A percentile compares a stretch with the other conserved stretches of the same genome.
Conservation (phyloP, 1,284 basidiomycete species). For the Caloboletus inedulis region DNA sequence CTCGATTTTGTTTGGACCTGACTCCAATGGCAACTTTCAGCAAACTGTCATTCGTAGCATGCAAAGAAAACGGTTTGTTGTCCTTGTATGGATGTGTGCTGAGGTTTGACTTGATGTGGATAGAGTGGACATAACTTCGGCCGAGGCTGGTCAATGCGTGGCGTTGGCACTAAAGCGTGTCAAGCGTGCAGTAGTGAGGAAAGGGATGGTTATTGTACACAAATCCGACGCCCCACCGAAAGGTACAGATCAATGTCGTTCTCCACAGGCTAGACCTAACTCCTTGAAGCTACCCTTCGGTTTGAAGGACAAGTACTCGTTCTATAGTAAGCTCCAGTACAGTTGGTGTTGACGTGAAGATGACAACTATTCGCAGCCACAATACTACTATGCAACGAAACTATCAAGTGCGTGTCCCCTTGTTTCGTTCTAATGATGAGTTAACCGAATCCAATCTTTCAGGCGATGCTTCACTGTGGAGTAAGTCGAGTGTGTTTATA, state of each 20-base stretch:
- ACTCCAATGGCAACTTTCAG: slow-evolving; percentile 88
- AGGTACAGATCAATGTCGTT: slow-evolving; percentile 39
- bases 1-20: slow-evolving; percentile 84
- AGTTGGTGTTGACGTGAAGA: neutral
- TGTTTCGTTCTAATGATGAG: neutral
- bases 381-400: slow-evolving; percentile 89
- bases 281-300: slow-evolving; percentile 57
- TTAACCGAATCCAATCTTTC: slow-evolving; percentile 18
- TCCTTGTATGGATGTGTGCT: neutral
- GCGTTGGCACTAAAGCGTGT: slow-evolving; percentile 92
- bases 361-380: slow-evolving; percentile 54
- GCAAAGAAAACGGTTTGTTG: slow-evolving; percentile 80
- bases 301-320: slow-evolving; percentile 88
- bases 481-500: slow-evolving; percentile 40
- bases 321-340: slow-evolving; percentile 56
- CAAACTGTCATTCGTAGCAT: slow-evolving; percentile 86
- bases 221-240: slow-evolving; percentile 76
- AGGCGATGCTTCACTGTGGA: slow-evolving; percentile 85
- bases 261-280: neutral
- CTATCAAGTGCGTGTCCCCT: slow-evolving; percentile 63
- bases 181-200: slow-evolving; percentile 78
- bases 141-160: slow-evolving; percentile 94
- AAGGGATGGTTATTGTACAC: slow-evolving; percentile 91
- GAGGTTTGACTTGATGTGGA: slow-evolving; percentile 2
- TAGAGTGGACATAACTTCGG: slow-evolving; percentile 78